phyloP scores from a whole-genome alignment of 2,329 filamentous ascomycete genomes.

The Rosellinia necatrix region DNA sequence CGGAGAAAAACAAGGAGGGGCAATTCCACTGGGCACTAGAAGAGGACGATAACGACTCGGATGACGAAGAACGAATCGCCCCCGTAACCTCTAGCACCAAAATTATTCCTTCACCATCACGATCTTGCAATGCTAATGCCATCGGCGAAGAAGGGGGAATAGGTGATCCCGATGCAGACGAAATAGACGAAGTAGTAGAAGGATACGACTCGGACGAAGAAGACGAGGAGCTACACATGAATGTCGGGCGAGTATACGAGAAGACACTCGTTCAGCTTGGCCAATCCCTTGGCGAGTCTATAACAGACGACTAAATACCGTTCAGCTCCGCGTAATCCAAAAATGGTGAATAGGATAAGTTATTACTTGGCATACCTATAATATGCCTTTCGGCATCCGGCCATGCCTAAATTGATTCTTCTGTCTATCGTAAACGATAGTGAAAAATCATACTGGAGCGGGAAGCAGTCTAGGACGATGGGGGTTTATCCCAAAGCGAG shows the following conservation, averaged over 20 bases:
- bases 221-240: constrained; percentile 62
- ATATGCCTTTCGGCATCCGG: neutral
- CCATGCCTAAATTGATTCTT: neutral
- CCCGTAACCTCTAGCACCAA: neutral
- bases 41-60: constrained; percentile 39
- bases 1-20: constrained; percentile 10
- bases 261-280: constrained; percentile 51
- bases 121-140: neutral
- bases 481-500: neutral
- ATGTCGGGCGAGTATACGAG: constrained; percentile 40
- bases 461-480: neutral
- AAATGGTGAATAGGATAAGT: too few relatives aligned
- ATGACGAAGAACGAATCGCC: constrained; percentile 25
- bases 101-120: neutral
- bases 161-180: constrained; percentile 30
- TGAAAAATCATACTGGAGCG: too few relatives aligned
- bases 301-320: constrained; percentile 25
- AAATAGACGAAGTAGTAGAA: constrained; percentile 16
- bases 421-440: neutral
- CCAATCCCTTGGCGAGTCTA: constrained; percentile 30
- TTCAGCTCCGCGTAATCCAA: neutral
- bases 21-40: constrained; percentile 41
- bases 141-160: neutral
- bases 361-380: too few relatives aligned
- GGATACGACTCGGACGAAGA: constrained; percentile 39